Base-by-base conservation (phyloP, 1,139 yeast genomes). In the Sugiyamaella paludigena region DNA sequence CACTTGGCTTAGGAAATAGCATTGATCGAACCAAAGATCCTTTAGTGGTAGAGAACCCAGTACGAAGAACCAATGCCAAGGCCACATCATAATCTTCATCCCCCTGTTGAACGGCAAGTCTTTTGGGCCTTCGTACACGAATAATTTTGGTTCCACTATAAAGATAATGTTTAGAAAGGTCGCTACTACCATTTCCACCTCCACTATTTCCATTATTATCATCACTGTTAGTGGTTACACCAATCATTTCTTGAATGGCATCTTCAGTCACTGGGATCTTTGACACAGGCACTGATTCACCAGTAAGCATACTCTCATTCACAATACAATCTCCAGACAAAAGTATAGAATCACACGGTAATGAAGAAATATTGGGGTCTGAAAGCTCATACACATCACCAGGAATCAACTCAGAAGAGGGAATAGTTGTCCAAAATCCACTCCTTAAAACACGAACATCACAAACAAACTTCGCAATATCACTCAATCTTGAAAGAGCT, bases 211-310 rank as follows among this genome's bases (percentile, higher is more conserved):
- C 71, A 40, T 68, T 52, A n/a, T n/a, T n/a, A n/a, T n/a, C n/a
- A n/a, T n/a, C n/a, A n/a, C n/a, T n/a, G n/a, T n/a, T n/a, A 19
- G 24, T 19, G 24, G 24, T 19, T 5, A 19, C 24, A 19, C 24
- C 24, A 40, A 45, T 75, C 37, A 88, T 67, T 13, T 72, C 73
- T 29, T 71, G 71, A 38, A 88, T 77, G 0, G 83, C 77, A 15
- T 81, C 88, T 27, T 77, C 78, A 0, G 78, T 72, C 1, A 95
- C 89, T 2, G 85, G 77, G 4, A 74, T 56, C 65, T 92, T 92
- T 0, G 96, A 80, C 1, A 92, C 96, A 0, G 99, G 98, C 1
- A 92, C 98, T 50, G 97, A 88, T 66, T 92, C 99, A 36, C 99
- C 99, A 0, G 98, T 92, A 30, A 91, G 76, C 95, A 91, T 91